phyloP scores from a whole-genome alignment of 257 asterid genomes.

The Gentiana dahurica region DNA sequence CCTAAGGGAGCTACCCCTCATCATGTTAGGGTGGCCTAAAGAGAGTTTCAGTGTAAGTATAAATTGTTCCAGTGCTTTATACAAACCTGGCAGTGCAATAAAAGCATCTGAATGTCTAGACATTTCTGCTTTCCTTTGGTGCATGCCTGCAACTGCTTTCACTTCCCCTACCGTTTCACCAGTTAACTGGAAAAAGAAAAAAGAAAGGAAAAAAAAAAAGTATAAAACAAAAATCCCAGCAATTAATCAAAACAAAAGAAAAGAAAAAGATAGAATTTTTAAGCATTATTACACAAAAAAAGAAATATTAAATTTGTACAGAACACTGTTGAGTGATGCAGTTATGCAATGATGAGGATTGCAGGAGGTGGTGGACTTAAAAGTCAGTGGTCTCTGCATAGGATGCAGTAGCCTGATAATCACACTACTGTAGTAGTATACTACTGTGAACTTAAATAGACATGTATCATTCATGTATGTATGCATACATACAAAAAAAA shows the following conservation, averaged over 20 bases:
- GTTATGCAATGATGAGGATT: conserved; percentile 50
- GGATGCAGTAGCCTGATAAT: conserved; percentile 11
- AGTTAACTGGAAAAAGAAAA: conserved; percentile 61
- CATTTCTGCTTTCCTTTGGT: conserved; percentile 99
- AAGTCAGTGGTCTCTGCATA: conserved; percentile 18
- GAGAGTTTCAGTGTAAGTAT: conserved; percentile 11
- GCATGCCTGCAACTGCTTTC: conserved; percentile 98
- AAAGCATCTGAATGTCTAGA: conserved; percentile 94
- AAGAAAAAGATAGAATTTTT: conserved; percentile 4
- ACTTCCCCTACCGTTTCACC: conserved; percentile 98
- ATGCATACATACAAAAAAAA: conserved; percentile 2
- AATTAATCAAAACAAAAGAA: conserved; percentile 8
- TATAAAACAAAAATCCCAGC: too few species aligned
- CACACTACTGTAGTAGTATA: conserved; percentile 11
- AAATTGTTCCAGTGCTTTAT: conserved; percentile 11
- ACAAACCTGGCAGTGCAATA: conserved; percentile 97
- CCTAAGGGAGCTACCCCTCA: conserved; percentile 1
- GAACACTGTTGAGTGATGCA: conserved; percentile 32
- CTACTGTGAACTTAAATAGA: too few species aligned
- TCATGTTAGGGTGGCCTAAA: conserved; percentile 5
- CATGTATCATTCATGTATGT: neutral
- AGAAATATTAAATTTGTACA: conserved; percentile 10
- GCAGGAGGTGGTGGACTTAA: conserved; percentile 26
- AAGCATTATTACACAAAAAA: too few species aligned
- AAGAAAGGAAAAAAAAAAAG: conserved; percentile 13